These are phyloP conservation scores for Orbilia javanica DNA, from an alignment of 2,329 filamentous ascomycete species.

Conservation along the genomic window DNA sequence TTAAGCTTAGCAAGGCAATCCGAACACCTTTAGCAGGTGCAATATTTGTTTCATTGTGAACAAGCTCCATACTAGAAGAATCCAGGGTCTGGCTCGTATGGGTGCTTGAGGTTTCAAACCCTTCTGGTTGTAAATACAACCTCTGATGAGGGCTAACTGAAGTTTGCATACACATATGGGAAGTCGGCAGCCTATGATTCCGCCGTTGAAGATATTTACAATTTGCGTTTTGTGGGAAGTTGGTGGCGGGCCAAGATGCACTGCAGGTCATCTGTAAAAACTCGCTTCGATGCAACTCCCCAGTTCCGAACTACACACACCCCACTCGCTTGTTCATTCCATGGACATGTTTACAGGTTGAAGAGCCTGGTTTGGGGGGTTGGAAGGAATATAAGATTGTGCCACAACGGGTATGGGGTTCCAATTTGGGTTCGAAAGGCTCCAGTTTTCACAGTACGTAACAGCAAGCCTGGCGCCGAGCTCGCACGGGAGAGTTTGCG, in stretches of 20 bases:
- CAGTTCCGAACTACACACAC: slow-evolving; percentile 35
- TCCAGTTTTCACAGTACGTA: slow-evolving; percentile 2
- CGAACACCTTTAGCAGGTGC: slow-evolving; percentile 50
- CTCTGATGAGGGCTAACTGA: not conserved
- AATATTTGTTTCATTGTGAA: slow-evolving; percentile 4
- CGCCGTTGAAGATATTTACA: not conserved
- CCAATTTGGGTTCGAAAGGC: slow-evolving; percentile 4
- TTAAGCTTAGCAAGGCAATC: slow-evolving; percentile 40
- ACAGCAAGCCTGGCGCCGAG: slow-evolving; percentile 1
- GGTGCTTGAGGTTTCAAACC: slow-evolving; percentile 2
- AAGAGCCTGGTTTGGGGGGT: slow-evolving; percentile 10
- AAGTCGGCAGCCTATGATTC: not conserved
- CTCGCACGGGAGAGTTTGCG: slow-evolving; percentile 2
- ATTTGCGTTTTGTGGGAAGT: not conserved
- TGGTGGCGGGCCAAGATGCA: slow-evolving; percentile 29
- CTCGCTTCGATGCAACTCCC: slow-evolving; percentile 39
- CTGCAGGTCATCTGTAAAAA: slow-evolving; percentile 42
- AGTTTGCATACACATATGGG: not conserved
- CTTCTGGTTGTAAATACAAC: not conserved
- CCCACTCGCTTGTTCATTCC: slow-evolving; percentile 26
- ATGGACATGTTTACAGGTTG: not conserved
- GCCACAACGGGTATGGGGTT: not conserved
- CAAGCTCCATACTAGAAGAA: not conserved
- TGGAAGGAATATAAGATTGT: not conserved
- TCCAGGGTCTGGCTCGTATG: not conserved